Percentiles rank a stretch among this genome's conserved stretches.
These are phyloP conservation scores for Scutellaria barbata DNA, from an alignment of 257 asterid species.

Conservation along the genomic window DNA sequence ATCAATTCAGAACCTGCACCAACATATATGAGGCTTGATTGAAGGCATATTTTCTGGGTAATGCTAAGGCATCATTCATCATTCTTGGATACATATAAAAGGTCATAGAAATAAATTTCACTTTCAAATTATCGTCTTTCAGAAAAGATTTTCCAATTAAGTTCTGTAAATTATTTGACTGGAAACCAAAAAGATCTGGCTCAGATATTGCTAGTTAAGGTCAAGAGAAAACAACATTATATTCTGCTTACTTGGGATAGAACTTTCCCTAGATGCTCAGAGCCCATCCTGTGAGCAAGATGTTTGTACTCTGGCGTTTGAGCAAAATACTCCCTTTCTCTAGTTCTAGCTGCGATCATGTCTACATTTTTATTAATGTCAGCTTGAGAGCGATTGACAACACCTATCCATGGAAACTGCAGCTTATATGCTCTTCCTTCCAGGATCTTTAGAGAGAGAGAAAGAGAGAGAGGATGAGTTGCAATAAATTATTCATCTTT, in stretches of 20 bases:
- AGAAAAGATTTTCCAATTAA: background rate
- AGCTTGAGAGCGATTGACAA: conserved; percentile 84
- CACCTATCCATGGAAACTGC: conserved; percentile 92
- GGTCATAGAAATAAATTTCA: conserved; percentile 1
- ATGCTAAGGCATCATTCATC: conserved; percentile 22
- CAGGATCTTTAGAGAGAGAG: conserved; percentile 52
- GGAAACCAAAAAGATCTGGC: background rate
- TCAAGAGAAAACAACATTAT: conserved; percentile 7
- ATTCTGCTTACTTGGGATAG: conserved; percentile 59
- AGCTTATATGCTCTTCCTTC: conserved; percentile 77
- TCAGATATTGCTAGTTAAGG: background rate
- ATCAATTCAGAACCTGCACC: conserved; percentile 17
- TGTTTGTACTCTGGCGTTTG: conserved; percentile 66
- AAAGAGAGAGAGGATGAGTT: conserved; percentile 8
- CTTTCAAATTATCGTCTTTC: background rate
- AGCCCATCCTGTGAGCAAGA: conserved; percentile 74
- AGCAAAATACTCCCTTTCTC: conserved; percentile 72
- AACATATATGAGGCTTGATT: conserved; percentile 4
- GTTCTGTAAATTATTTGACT: background rate
- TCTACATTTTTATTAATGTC: conserved; percentile 79
- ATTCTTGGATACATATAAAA: background rate
- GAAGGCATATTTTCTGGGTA: background rate
- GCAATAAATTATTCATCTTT: conserved; percentile 17
- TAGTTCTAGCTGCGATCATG: conserved; percentile 85
- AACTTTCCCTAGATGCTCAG: conserved; percentile 82